These are phyloP conservation scores for Coemansia umbellata DNA, from an alignment of 192 early-diverging fungal genomes.

Conservation along the genomic window DNA sequence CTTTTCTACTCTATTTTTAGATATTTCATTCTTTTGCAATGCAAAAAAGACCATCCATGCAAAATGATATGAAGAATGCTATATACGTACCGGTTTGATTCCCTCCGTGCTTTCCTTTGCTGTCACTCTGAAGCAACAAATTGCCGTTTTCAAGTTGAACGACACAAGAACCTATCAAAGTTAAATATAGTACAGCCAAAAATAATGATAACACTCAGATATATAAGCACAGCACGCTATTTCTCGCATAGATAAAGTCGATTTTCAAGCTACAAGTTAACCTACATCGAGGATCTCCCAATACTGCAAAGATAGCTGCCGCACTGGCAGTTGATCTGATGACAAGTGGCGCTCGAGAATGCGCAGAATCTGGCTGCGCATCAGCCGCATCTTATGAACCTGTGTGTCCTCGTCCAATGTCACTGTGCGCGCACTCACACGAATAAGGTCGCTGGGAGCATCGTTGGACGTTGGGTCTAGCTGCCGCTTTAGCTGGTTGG, in stretches of 20 bases:
- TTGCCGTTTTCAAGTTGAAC: slow-evolving; percentile 31
- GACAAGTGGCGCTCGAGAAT: slow-evolving; percentile 42
- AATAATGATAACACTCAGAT: no score
- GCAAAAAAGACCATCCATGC: neutral
- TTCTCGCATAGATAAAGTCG: no score
- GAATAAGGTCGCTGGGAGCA: slow-evolving; percentile 11
- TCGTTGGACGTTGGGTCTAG: slow-evolving; percentile 6
- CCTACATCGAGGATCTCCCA: slow-evolving; percentile 49
- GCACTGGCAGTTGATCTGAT: slow-evolving; percentile 23
- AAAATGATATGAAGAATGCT: neutral
- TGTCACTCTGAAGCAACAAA: slow-evolving; percentile 45
- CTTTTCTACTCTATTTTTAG: no score
- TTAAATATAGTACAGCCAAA: neutral
- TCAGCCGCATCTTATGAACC: slow-evolving; percentile 13
- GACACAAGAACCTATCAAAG: slow-evolving; percentile 31
- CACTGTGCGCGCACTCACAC: slow-evolving; percentile 18
- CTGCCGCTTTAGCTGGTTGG: slow-evolving; percentile 18
- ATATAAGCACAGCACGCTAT: no score
- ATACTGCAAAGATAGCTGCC: slow-evolving; percentile 44
- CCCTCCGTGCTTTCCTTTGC: slow-evolving; percentile 1
- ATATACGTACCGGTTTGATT: slow-evolving; percentile 22
- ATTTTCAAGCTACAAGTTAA: no score
- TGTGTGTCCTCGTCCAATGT: slow-evolving; percentile 25
- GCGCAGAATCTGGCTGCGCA: slow-evolving; percentile 38
- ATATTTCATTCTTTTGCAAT: neutral